Evolutionary conservation across 75 land plant species (phyloP).

Genomic region (Chamaecyparis obtusa): DNA sequence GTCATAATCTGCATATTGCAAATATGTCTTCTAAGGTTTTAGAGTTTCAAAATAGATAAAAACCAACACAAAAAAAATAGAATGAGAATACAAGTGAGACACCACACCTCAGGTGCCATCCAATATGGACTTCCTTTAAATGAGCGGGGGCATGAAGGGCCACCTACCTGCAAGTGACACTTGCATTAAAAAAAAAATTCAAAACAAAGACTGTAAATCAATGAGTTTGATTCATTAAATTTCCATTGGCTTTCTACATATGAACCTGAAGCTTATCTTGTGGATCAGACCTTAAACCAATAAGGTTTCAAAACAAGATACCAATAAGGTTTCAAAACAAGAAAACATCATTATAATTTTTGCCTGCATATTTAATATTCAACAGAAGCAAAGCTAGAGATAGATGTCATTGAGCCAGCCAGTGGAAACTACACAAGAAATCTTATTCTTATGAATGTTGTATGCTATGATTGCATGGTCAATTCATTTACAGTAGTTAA

Average conservation of each 20-base stretch:
- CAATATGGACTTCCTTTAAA: constrained; percentile 34
- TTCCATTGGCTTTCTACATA: background rate
- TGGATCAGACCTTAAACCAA: background rate
- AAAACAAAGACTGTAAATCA: background rate
- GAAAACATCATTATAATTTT: background rate
- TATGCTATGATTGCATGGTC: background rate
- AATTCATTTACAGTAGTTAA: background rate
- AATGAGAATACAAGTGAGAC: background rate
- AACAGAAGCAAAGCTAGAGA: background rate
- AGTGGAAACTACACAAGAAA: background rate
- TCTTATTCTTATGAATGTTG: background rate
- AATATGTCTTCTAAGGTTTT: background rate
- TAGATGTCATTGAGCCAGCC: background rate
- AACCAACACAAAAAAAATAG: background rate
- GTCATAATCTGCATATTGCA: constrained; percentile 14
- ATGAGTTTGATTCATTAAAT: background rate
- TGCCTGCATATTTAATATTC: background rate
- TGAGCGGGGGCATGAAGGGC: constrained; percentile 12
- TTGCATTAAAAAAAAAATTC: background rate
- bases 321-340: background rate
- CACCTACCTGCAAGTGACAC: constrained; percentile 17
- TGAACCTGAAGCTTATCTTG: no score
- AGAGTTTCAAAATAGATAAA: background rate
- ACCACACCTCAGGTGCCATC: constrained; percentile 40
- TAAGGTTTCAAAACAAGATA: background rate